These are phyloP conservation scores for Fusarium penzigii DNA, from an alignment of 2,329 filamentous ascomycete genomes.

Conservation along the genomic window DNA sequence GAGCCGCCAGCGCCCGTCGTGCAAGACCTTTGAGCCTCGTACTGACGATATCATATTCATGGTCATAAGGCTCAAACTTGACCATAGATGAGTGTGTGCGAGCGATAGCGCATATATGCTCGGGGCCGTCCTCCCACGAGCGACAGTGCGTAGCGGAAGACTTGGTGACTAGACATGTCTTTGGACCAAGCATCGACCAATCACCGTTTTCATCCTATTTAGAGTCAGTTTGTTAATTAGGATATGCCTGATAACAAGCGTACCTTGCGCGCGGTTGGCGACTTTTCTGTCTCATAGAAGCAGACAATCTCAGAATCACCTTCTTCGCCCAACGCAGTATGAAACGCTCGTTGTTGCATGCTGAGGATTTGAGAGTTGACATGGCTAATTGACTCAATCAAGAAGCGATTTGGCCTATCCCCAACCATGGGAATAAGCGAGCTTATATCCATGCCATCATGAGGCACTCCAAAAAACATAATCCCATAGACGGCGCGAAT, in stretches of 20 bases:
- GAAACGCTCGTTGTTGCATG: conserved; percentile 6
- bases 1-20: conserved; percentile 2
- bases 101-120: conserved; percentile 22
- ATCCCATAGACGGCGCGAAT: conserved; percentile 4
- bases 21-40: conserved; percentile 4
- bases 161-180: conserved; percentile 20
- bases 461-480: conserved; percentile 13
- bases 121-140: conserved; percentile 15
- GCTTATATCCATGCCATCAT: conserved; percentile 10
- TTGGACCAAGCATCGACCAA: conserved; percentile 24
- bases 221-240: neutral
- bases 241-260: neutral
- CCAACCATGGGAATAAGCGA: conserved; percentile 11
- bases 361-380: conserved; percentile 6
- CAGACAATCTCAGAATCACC: conserved; percentile 20
- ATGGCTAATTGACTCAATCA: conserved; percentile 8
- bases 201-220: conserved; percentile 17
- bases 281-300: conserved; percentile 26
- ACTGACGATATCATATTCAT: neutral
- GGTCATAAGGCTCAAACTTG: conserved; percentile 24
- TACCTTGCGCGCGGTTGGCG: conserved; percentile 24
- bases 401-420: conserved; percentile 7
- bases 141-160: conserved; percentile 25
- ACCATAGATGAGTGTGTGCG: conserved; percentile 27
- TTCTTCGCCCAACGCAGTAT: conserved; percentile 8